Base-by-base conservation (phyloP, 352 stramenopile species). In the Aphanomyces invadans region DNA sequence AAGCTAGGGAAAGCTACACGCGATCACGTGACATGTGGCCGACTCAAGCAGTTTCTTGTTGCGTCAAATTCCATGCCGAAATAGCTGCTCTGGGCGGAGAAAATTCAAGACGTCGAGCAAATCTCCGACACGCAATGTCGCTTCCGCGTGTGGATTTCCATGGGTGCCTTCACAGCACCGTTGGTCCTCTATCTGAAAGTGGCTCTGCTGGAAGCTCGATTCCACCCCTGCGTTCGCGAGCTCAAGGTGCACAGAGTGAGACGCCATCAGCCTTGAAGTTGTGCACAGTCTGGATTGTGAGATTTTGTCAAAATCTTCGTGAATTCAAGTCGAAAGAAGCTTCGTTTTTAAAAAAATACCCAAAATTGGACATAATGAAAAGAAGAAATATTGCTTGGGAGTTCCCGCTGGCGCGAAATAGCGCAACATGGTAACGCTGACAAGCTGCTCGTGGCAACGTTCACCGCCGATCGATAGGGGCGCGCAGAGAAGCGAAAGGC, bases 331-430 rank as follows among this genome's bases (percentile, higher is more conserved):
- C n/a, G 39, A 48, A 48, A 48, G 39, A 48, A 48, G 21, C 17
- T 48, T n/a, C n/a, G n/a, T n/a, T n/a, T n/a, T n/a, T n/a, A n/a
- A n/a, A n/a, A n/a, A n/a, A n/a, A n/a, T n/a, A n/a, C n/a, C n/a
- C n/a, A n/a, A n/a, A n/a, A n/a, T n/a, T n/a, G n/a, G n/a, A n/a
- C n/a, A n/a, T n/a, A n/a, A n/a, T n/a, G n/a, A n/a, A n/a, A n/a
- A n/a, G n/a, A n/a, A n/a, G n/a, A n/a, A n/a, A n/a, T n/a, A n/a
- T n/a, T n/a, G n/a, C n/a, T n/a, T 42, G 7, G 36, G 36, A 42
- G 36, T 42, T 42, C 36, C 36, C 36, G 36, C 49, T 57, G 49
- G 49, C 49, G 49, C 49, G 49, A 57, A 57, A 57, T 39, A 38
- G 25, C 21, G 36, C 25, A 57, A 21, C 25, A 57, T 29, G 49